These are phyloP conservation scores for Hyaloperonospora arabidopsidis DNA, from an alignment of 352 stramenopile species.

Conservation along the genomic window DNA sequence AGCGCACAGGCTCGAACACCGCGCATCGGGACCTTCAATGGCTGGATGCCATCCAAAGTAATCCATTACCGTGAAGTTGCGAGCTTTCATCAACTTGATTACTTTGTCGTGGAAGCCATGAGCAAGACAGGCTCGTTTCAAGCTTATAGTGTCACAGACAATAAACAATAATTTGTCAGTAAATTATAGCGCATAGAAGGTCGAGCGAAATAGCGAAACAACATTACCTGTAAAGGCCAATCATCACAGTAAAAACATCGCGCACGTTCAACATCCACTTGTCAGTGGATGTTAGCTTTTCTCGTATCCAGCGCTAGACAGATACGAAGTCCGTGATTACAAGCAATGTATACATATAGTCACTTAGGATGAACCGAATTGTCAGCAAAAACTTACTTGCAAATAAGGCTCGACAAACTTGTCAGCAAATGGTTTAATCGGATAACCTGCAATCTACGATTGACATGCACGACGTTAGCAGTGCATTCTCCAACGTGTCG, in stretches of 20 bases:
- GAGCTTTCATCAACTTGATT: slow-evolving; percentile 44
- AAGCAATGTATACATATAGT: background rate
- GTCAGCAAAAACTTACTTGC: slow-evolving; percentile 23
- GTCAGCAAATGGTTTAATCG: slow-evolving; percentile 72
- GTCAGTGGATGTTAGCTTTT: slow-evolving; percentile 44
- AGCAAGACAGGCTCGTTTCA: slow-evolving; percentile 55
- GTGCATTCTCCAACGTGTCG: background rate
- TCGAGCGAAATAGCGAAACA: background rate
- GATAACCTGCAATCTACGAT: slow-evolving; percentile 60
- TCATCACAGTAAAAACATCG: slow-evolving; percentile 71
- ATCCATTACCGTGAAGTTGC: slow-evolving; percentile 65
- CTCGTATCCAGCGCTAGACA: slow-evolving; percentile 60
- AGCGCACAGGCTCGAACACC: slow-evolving; percentile 64
- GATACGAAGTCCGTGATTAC: slow-evolving; percentile 2
- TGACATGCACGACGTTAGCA: slow-evolving; percentile 9
- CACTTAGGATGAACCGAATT: background rate
- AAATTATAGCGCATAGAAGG: background rate
- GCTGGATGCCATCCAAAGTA: slow-evolving; percentile 75
- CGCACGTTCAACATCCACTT: slow-evolving; percentile 54
- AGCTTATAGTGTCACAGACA: slow-evolving; percentile 18
- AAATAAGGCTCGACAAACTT: slow-evolving; percentile 69
- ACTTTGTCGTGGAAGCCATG: slow-evolving; percentile 49
- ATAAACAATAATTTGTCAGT: slow-evolving; percentile 2
- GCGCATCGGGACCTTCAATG: slow-evolving; percentile 62
- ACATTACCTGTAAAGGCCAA: slow-evolving; percentile 62